Evolutionary conservation across 805 yeast species (phyloP), one percentile per base, ranked within the genome.

Genomic region (Metschnikowia cerradonensis): DNA sequence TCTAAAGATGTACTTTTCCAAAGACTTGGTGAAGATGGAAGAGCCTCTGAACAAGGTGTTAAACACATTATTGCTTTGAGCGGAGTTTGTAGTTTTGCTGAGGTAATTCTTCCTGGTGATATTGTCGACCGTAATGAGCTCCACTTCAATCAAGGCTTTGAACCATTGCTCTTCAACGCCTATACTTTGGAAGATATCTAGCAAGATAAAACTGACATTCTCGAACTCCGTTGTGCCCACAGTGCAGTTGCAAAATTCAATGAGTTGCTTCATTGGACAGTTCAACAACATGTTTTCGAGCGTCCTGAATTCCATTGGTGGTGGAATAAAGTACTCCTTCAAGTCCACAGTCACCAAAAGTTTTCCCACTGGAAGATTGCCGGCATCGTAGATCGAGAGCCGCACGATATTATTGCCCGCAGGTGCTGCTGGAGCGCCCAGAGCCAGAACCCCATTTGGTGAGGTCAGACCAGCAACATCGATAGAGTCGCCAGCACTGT

Each of bases 41-140:
- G 89, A 87, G 0, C 97, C 96, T 58, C 99, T 76, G 61, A 92
- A 92, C 14, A 89, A 64, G 0, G 88, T 78, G 55, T 80, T 84
- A 55, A 80, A 77, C 3, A 82, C 66, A 55, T 79, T 78, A 45
- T 63, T 68, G 40, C 72, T 67, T 11, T 71, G 61, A 0, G 68
- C 57, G 36, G 64, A 46, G 51, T 63, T 63, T 19, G 59, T 48
- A 26, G 48, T 23, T 42, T 64, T 67, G n/a, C 62, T 61, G n/a
- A 64, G 62, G 48, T 77, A 69, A 51, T 72, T 70, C 46, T 72
- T 75, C 38, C 79, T 60, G 2, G 79, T 76, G 47, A 71, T 62
- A 15, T 69, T 66, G 57, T 77, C 82, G 10, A 78, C 71, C 36
- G 74, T 69, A 11, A 71, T 66, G 41, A 90, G 71, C 63, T 90